Base-by-base conservation (phyloP, 2,329 filamentous ascomycete genomes). In the Botrytis fragariae region DNA sequence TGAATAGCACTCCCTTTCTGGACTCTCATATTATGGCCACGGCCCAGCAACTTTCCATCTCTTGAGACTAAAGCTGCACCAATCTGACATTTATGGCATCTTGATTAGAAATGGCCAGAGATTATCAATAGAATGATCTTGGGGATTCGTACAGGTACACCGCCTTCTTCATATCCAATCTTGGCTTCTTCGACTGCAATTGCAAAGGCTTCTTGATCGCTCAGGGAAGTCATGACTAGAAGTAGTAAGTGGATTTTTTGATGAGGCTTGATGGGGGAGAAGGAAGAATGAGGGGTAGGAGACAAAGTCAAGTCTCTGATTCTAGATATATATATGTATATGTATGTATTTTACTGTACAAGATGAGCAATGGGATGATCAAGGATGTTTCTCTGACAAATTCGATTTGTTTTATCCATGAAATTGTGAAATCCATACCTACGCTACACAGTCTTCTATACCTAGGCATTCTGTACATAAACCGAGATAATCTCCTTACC, bases 21-120 rank as follows among this genome's bases (percentile, higher is more conserved):
- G 29, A 93, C 88, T 72, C 92, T 86, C 89, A 92, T 89, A 79
- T 95, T 95, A 81, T 92, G 92, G 18, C 92, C 92, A 74, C 87
- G 85, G 29, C 92, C 92, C 7, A 94, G 84, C 59, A 94, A 88
- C 75, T 86, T 89, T 74, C 92, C 92, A 77, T 93, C 88, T 73
- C 87, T 87, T 57, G 88, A 87, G n/a, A 94, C 87, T 39, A 95
- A 84, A 29, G 84, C 85, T 25, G 86, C 86, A 59, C 86, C 86
- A 72, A 88, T 87, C 85, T 86, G 75, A 22, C 37, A 61, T 61
- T 18, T 39, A 61, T 63, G 61, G 25, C 45, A 57, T 44, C 20
- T 22, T 16, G 65, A 42, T 61, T 54, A 69, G 57, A 59, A 64
- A 51, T 29, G 32, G 48, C 7, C 6, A 6, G 20, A n/a, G 42